Evolutionary conservation across 805 yeast species (phyloP), one percentile per base, ranked within the genome.

Genomic region (Wickerhamiella sergipiensis): DNA sequence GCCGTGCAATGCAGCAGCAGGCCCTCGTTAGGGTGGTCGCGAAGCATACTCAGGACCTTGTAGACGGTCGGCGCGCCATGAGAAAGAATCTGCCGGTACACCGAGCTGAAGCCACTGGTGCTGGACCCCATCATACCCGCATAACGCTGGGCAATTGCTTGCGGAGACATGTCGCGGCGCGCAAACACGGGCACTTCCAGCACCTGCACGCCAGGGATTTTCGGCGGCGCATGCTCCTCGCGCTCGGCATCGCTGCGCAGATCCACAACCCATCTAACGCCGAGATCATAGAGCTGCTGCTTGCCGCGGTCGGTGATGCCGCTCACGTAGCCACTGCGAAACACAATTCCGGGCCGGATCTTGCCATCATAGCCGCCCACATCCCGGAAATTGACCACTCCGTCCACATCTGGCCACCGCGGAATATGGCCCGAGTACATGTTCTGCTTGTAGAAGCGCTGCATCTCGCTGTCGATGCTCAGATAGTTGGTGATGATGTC

Each of bases 1-100:
- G 90, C 90, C 3, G 89, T 78, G 66, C 95, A 86, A 61, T 85
- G 90, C 64, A 80, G 77, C 9, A 82, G 65, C 52, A 86, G 67
- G 2, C 77, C 74, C 19, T 67, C 68, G n/a, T 67, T 64, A 2
- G 78, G 74, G 42, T 70, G 63, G 52, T 82, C 85, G 45, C 80
- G 69, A 46, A 86, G 67, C 21, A 71, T 77, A 46, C 67, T 64
- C 58, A 85, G 76, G 31, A 85, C 72, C 8, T 62, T 61, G 45
- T 67, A 70, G 60, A 75, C 81, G 3, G 77, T 69, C 3, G 59
- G 62, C 0, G 65, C 62, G 0, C 86, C 88, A 21, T 66, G 58
- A 4, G 63, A 67, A 48, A 85, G 62, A 57, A 83, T 75, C 50
- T 77, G 77, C 50, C 71, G 71, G 62, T 86, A 85, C 6, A 81